Conservation (phyloP, 306 rosid genomes). For the Prunus dulcis region DNA sequence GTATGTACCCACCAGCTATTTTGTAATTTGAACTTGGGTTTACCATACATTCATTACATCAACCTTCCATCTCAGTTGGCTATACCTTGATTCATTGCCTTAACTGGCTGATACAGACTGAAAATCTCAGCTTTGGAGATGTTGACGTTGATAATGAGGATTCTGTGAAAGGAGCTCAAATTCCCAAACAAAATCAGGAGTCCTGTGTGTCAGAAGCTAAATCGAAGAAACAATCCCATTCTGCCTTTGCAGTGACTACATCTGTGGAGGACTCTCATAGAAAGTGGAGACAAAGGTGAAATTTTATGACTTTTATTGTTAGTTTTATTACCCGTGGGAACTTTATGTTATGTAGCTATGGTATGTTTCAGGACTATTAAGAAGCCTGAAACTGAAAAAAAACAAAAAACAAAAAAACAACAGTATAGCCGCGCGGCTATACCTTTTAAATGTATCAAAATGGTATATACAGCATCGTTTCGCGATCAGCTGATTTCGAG, state of each 20-base stretch:
- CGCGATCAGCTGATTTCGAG: too few species aligned
- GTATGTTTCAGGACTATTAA: not conserved
- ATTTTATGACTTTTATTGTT: too few species aligned
- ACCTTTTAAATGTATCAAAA: too few species aligned
- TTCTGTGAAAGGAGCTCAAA: conserved; percentile 32
- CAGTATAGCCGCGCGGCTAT: too few species aligned
- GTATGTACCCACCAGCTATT: too few species aligned
- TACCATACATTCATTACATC: not conserved
- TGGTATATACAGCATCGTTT: too few species aligned
- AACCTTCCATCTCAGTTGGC: not conserved
- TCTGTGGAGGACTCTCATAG: conserved; percentile 31
- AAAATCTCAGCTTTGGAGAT: conserved; percentile 16
- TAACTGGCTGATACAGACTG: conserved; percentile 27
- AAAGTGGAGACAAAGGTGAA: conserved; percentile 49
- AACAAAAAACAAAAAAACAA: not conserved
- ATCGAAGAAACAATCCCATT: conserved; percentile 30
- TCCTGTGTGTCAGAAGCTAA: conserved; percentile 35
- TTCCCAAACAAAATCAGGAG: conserved; percentile 35
- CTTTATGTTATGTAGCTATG: not conserved
- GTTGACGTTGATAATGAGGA: conserved; percentile 22
- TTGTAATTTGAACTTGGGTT: not conserved
- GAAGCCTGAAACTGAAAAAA: not conserved
- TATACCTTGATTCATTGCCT: conserved; percentile 20
- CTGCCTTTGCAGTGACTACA: conserved; percentile 23
- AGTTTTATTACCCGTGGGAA: not conserved